Conservation (phyloP, 768 basidiomycete genomes). For the Nidularia sp. region DNA sequence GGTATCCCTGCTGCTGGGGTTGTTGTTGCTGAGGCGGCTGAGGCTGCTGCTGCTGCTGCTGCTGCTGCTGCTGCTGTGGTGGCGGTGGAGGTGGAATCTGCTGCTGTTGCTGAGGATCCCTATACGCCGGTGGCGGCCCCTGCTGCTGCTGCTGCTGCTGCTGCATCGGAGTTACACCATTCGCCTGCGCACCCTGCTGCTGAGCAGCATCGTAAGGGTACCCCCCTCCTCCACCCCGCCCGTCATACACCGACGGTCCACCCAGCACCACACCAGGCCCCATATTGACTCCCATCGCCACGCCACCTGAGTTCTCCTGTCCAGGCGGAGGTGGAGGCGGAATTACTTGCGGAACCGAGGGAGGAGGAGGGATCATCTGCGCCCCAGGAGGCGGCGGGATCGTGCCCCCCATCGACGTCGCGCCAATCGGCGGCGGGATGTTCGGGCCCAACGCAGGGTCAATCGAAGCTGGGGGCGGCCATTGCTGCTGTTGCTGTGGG, state of each 20-base stretch:
- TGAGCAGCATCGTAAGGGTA: conserved; percentile 16
- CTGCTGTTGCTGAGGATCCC: conserved; percentile 6
- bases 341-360: conserved; percentile 20
- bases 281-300: conserved; percentile 12
- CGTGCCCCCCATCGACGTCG: neutral
- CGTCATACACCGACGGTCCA: conserved; percentile 26
- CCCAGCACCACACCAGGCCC: conserved; percentile 13
- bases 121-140: conserved; percentile 1
- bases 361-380: conserved; percentile 32
- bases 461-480: neutral
- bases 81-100: conserved; percentile 15
- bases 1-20: conserved; percentile 11
- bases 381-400: conserved; percentile 23
- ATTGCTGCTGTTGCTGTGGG: conserved; percentile 19
- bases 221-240: conserved; percentile 17
- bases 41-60: conserved; percentile 2
- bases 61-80: conserved; percentile 18
- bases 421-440: conserved; percentile 5
- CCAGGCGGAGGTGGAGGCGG: conserved; percentile 13
- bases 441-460: neutral
- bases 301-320: conserved; percentile 6
- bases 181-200: conserved; percentile 10
- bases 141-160: conserved; percentile 15
- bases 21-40: conserved; percentile 9
- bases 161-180: neutral